Base-by-base conservation (phyloP, 1,284 basidiomycete species). In the Trichosporon faecale region DNA sequence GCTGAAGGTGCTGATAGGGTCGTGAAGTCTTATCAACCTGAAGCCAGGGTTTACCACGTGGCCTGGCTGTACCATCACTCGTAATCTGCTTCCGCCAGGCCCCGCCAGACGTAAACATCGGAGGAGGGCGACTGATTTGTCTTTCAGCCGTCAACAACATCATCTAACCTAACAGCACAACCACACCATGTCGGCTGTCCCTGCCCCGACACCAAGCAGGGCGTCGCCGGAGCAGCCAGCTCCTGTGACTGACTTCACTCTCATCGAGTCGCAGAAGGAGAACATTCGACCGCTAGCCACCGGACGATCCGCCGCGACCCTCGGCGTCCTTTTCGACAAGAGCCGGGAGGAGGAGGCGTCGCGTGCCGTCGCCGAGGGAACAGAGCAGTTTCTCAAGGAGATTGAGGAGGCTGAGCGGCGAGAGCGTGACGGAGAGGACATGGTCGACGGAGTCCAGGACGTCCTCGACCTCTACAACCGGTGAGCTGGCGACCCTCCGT, bases 181-280 rank as follows among this genome's bases (percentile, higher is more conserved):
- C 23, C 55, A 29, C 35, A 61, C 72, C 73, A 35, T 61, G 57
- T 66, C 71, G 57, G 57, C 57, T 29, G 29, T 18, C 29, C 29
- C 57, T n/a, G 57, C 57, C 29, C 6, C 67, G 49, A 55, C 71
- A 21, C 66, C 71, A 8, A 16, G 57, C 5, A 31, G 60, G 35
- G 55, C 65, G 21, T 68, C 69, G 6, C 69, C 72, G 6, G 71
- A 66, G 18, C 49, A 55, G 25, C 61, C 69, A 0, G 81, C 78
- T 2, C 82, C 83, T 27, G 79, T 77, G 11, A 84, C 84, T 23
- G 85, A 86, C 73, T 85, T 84, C 70, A 76, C 81, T 5, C 71
- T 84, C 44, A 79, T 87, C 69, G 88, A 89, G 74, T 81, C 84
- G 3, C 85, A 87, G 67, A 88, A 89, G 80, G 88, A 88, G 78